These are phyloP conservation scores for Oryza punctata DNA, from an alignment of 176 grass and related monocot genomes.

Conservation along the genomic window DNA sequence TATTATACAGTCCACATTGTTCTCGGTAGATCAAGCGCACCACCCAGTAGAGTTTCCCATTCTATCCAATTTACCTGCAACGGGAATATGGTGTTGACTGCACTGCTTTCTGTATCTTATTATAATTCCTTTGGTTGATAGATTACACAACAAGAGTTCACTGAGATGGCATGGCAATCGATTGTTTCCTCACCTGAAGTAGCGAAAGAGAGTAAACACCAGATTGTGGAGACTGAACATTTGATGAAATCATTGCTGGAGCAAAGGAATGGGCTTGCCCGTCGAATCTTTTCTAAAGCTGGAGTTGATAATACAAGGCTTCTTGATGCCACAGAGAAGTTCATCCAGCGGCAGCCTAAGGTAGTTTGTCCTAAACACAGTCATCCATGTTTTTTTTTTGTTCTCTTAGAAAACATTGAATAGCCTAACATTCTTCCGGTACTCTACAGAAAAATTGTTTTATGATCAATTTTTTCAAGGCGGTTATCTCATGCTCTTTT, in stretches of 20 bases:
- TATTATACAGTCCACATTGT: background rate
- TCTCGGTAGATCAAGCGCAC: background rate
- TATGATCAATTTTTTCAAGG: background rate
- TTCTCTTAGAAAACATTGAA: background rate
- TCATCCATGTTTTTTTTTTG: background rate
- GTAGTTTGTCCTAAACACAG: conserved; percentile 36
- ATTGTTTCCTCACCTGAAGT: conserved; percentile 87
- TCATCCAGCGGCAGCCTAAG: conserved; percentile 96
- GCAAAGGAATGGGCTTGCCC: conserved; percentile 95
- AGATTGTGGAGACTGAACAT: conserved; percentile 98
- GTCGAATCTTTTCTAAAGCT: conserved; percentile 91
- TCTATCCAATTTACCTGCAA: background rate
- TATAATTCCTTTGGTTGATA: conserved; percentile 16
- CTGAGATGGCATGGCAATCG: conserved; percentile 95
- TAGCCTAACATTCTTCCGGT: background rate
- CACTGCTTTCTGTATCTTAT: background rate
- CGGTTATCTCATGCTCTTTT: background rate
- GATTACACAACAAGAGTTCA: conserved; percentile 99
- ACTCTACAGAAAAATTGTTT: background rate
- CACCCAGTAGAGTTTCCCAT: background rate
- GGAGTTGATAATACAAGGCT: conserved; percentile 95
- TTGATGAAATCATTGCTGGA: conserved; percentile 94
- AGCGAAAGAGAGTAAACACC: conserved; percentile 93
- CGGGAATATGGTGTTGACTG: background rate
- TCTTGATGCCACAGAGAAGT: conserved; percentile 85